Evolutionary conservation across 805 yeast species (phyloP), one percentile per base, ranked within the genome.

Genomic region (Pichia scutulata): DNA sequence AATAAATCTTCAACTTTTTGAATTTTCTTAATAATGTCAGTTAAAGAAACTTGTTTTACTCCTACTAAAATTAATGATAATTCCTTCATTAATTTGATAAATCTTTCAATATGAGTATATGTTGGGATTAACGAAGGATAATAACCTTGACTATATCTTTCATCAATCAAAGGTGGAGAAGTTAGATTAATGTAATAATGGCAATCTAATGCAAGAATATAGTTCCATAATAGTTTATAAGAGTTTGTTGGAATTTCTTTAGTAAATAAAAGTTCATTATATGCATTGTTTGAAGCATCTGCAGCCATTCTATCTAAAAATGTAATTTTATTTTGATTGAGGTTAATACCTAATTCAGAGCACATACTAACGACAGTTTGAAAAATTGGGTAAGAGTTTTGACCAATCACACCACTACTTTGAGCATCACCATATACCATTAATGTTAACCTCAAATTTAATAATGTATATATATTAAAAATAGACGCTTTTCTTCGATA

Each of bases 151-250:
- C 53, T 52, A 37, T 23, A 56, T 7, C 52, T 48, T 21, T 52
- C 43, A 42, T 58, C 48, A 22, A 59, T 49, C 13, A 52, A 21
- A 22, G 55, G 46, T 7, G 57, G 57, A 1, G 47, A 19, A 6
- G 51, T 53, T 4, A 41, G n/a, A 9, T 16, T n/a, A 19, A 47
- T 28, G 9, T 47, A 48, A 48, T 52, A 58, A 8, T n/a, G 21
- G 1, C 56, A 44, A 47, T 59, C 62, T 7, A 40, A 9, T 4
- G 21, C 16, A 16, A 52, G 33, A 22, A 58, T 37, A 46, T 54
- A 46, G 41, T 56, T 55, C 62, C 62, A 58, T 19, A 59, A 41
- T 16, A 18, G 12, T 36, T 50, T 56, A 14, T 46, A 14, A 19
- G 43, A 43, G 3, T 26, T 41, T 2, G 22, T 7, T 18, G 57